phyloP scores from a whole-genome alignment of 352 stramenopile species.

The Phytophthora pinifolia region DNA sequence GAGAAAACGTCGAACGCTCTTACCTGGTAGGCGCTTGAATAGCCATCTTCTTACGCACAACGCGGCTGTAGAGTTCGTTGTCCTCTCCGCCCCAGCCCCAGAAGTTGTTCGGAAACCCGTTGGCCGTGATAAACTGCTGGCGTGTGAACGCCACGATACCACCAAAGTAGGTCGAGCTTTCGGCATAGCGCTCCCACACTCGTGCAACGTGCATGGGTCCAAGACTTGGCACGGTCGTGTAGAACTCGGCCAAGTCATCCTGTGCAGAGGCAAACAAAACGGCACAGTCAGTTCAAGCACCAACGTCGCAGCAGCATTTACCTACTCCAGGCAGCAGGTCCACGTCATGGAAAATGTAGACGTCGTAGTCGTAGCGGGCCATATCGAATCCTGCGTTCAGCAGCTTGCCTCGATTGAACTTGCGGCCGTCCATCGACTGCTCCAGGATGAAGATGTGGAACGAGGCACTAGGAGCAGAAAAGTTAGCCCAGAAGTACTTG shows the following conservation, averaged over 20 bases:
- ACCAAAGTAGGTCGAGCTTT: constrained; percentile 94
- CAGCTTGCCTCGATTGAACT: constrained; percentile 97
- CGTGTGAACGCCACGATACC: constrained; percentile 91
- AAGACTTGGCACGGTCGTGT: constrained; percentile 58
- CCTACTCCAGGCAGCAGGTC: constrained; percentile 88
- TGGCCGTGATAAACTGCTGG: constrained; percentile 91
- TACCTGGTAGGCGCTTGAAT: constrained; percentile 43
- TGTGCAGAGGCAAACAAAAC: constrained; percentile 14
- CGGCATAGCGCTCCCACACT: constrained; percentile 94
- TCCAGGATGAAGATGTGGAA: constrained; percentile 96
- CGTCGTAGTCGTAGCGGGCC: constrained; percentile 72
- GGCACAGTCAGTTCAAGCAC: background rate
- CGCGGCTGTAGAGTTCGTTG: constrained; percentile 55
- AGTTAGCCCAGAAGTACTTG: background rate
- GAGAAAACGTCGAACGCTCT: background rate
- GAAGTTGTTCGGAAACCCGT: constrained; percentile 96
- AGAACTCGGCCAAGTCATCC: constrained; percentile 77
- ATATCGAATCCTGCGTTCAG: constrained; percentile 96
- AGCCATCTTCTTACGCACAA: constrained; percentile 47
- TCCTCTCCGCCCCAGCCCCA: constrained; percentile 82
- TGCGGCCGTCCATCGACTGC: constrained; percentile 91
- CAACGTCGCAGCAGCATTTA: background rate
- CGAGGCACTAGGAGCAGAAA: constrained; percentile 23
- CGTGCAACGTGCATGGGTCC: constrained; percentile 93
- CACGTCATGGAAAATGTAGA: constrained; percentile 97